Percentiles rank a stretch among this genome's conserved stretches.
Conservation (phyloP, 2,329 filamentous ascomycete species). For the Alternaria sp. region DNA sequence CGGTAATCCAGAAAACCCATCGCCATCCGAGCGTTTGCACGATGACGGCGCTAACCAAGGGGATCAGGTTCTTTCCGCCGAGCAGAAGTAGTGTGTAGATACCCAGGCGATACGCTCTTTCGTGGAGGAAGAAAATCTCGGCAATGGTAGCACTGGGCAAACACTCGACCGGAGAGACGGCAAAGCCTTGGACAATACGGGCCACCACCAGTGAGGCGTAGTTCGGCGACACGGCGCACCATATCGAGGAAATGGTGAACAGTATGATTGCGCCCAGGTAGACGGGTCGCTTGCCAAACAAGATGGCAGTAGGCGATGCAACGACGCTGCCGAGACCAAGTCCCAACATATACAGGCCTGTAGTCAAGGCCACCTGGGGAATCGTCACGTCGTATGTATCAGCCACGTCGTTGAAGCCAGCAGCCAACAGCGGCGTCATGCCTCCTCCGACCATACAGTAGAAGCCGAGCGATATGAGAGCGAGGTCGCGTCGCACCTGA, state of each 20-base stretch:
- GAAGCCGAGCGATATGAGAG: constrained; percentile 82
- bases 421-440: constrained; percentile 87
- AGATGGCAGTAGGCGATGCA: constrained; percentile 86
- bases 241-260: constrained; percentile 78
- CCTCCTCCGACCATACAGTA: constrained; percentile 94
- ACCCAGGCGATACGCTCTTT: constrained; percentile 88
- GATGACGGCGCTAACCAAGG: constrained; percentile 83
- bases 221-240: constrained; percentile 84
- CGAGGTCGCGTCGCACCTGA: constrained; percentile 76
- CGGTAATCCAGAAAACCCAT: constrained; percentile 90
- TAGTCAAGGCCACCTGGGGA: constrained; percentile 81
- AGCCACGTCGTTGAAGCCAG: constrained; percentile 85
- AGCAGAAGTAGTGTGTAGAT: constrained; percentile 90
- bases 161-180: constrained; percentile 89
- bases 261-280: constrained; percentile 79
- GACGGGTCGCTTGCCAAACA: constrained; percentile 89
- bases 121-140: constrained; percentile 95
- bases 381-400: constrained; percentile 69
- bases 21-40: constrained; percentile 82
- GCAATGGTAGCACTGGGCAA: constrained; percentile 92
- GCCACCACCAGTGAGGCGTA: constrained; percentile 81
- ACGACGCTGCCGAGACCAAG: constrained; percentile 84
- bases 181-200: constrained; percentile 84
- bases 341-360: constrained; percentile 93
- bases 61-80: constrained; percentile 89